Evolutionary conservation across 73 alveolate genomes (phyloP).

Genomic region (Blepharisma stoltei): DNA sequence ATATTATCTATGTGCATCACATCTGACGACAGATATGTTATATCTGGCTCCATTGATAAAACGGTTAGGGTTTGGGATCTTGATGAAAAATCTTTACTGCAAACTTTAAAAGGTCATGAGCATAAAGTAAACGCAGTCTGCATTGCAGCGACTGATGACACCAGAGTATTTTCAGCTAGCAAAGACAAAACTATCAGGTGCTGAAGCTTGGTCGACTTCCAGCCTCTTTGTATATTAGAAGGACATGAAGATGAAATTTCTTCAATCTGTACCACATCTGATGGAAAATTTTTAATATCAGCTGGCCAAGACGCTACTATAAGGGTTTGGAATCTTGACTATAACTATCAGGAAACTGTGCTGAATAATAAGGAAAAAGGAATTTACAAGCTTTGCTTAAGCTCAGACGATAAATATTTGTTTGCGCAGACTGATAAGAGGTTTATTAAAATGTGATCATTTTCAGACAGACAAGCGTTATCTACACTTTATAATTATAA

Average conservation of each 20-base stretch:
- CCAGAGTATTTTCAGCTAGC: no score
- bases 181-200: no score
- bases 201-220: no score
- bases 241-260: no score
- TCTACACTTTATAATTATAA: neutral
- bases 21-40: neutral
- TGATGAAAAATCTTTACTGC: neutral
- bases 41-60: neutral
- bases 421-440: constrained; percentile 10
- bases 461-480: neutral
- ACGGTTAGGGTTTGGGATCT: neutral
- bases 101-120: neutral
- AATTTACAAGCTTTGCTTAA: neutral
- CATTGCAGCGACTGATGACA: no score
- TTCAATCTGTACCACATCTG: no score
- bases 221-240: no score
- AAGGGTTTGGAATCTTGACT: no score
- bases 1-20: neutral
- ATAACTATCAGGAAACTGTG: no score
- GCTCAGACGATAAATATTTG: neutral
- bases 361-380: neutral
- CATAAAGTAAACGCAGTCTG: no score
- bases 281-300: no score
- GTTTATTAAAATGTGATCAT: neutral
- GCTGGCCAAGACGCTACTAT: no score